Percentiles rank a stretch among this genome's conserved stretches.
These are phyloP conservation scores for Rhizopus delemar DNA, from an alignment of 371 early-diverging fungal species.

Conservation along the genomic window DNA sequence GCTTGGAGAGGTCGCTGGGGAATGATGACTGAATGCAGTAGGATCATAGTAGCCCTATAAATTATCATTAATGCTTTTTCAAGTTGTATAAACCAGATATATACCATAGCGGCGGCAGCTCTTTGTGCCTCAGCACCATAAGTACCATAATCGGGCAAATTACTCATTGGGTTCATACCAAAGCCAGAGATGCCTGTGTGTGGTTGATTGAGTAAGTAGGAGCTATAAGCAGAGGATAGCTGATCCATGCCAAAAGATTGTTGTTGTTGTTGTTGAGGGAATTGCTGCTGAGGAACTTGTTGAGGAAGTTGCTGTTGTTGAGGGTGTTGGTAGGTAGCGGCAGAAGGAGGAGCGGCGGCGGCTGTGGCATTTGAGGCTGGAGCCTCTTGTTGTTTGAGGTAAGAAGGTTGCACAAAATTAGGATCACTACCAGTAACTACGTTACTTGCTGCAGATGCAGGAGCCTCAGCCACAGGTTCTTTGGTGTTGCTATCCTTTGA, in stretches of 20 bases:
- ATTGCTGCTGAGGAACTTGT: conserved; percentile 28
- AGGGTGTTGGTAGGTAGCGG: conserved; percentile 18
- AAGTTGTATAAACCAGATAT: conserved; percentile 9
- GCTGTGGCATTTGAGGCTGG: conserved; percentile 8
- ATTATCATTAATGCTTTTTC: conserved; percentile 25
- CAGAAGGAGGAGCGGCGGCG: conserved; percentile 11
- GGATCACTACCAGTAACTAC: neutral
- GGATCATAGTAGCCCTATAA: conserved; percentile 61
- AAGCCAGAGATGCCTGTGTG: conserved; percentile 64
- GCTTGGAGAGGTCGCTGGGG: conserved; percentile 44
- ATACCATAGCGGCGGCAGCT: conserved; percentile 48
- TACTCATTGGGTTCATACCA: conserved; percentile 71
- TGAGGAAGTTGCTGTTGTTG: conserved; percentile 28
- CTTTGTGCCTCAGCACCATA: conserved; percentile 52
- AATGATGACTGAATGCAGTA: conserved; percentile 37
- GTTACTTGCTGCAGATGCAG: neutral
- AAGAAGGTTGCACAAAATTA: conserved; percentile 1
- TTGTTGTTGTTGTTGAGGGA: conserved; percentile 15
- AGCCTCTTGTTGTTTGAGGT: conserved; percentile 16
- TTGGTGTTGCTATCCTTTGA: neutral
- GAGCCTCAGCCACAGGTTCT: conserved; percentile 17
- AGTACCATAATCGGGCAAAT: conserved; percentile 56
- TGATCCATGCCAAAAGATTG: conserved; percentile 55
- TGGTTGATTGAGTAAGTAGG: conserved; percentile 58
- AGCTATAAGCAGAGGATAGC: conserved; percentile 56